A percentile compares a stretch with the other conserved stretches of the same genome.
These are phyloP conservation scores for Oenanthe sinensis DNA, from an alignment of 129 eudicot species.

Conservation along the genomic window DNA sequence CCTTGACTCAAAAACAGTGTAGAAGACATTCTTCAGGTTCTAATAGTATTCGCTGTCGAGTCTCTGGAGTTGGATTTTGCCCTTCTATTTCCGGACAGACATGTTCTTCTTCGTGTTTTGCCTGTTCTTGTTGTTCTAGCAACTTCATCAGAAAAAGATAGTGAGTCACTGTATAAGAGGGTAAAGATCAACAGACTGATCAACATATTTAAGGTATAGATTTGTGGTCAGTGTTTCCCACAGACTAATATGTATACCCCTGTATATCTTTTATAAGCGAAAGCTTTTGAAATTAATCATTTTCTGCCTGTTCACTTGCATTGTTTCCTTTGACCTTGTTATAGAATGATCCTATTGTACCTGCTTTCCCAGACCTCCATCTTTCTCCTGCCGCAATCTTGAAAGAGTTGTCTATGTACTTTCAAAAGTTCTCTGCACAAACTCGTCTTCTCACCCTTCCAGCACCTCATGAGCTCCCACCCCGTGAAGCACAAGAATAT, in stretches of 20 bases:
- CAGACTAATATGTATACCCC: neutral
- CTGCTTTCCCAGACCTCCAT: slow-evolving; percentile 99
- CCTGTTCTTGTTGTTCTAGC: slow-evolving; percentile 98
- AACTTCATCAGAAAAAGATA: slow-evolving; percentile 95
- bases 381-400: slow-evolving; percentile 97
- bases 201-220: slow-evolving; percentile 77
- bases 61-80: slow-evolving; percentile 95
- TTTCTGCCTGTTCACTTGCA: neutral
- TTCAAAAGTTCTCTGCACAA: slow-evolving; percentile 81
- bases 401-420: slow-evolving; percentile 88
- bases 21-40: slow-evolving; percentile 97
- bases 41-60: slow-evolving; percentile 88
- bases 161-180: slow-evolving; percentile 87
- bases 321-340: slow-evolving; percentile 8
- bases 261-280: neutral
- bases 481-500: slow-evolving; percentile 98
- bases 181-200: slow-evolving; percentile 84
- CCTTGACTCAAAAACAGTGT: slow-evolving; percentile 65
- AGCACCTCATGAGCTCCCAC: slow-evolving; percentile 95
- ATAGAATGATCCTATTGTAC: slow-evolving; percentile 96
- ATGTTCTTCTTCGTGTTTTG: slow-evolving; percentile 87
- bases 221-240: neutral
- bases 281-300: neutral
- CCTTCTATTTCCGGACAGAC: slow-evolving; percentile 92
- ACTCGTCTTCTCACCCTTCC: slow-evolving; percentile 91